phyloP scores from a whole-genome alignment of 1,139 yeast genomes.

The Lizanozyma gosingica region DNA sequence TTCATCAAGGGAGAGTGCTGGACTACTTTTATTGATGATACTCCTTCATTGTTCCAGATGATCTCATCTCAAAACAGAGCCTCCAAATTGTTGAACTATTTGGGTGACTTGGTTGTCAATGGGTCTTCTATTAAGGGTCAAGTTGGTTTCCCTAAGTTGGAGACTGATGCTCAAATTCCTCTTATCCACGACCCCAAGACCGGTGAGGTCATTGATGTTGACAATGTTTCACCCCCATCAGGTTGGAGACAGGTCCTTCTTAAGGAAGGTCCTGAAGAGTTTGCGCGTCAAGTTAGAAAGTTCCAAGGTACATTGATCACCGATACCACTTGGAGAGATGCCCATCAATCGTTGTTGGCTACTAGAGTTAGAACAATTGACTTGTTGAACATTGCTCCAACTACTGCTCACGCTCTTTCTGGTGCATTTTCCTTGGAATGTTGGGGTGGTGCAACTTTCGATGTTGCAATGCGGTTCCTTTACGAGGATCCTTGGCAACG shows the following conservation, averaged over 20 bases:
- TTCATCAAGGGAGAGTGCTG: constrained; percentile 85
- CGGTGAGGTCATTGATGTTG: constrained; percentile 51
- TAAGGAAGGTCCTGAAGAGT: constrained; percentile 78
- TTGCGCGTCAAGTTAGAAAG: constrained; percentile 78
- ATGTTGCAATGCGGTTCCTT: constrained; percentile 95
- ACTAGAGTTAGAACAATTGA: constrained; percentile 96
- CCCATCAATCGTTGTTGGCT: constrained; percentile 96
- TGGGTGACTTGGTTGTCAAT: constrained; percentile 89
- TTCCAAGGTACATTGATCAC: constrained; percentile 84
- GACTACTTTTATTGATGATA: constrained; percentile 98
- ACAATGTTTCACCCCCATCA: constrained; percentile 45
- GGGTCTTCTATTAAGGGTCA: constrained; percentile 96
- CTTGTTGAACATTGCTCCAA: constrained; percentile 81
- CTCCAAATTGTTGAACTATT: constrained; percentile 77
- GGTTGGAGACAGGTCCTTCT: constrained; percentile 92
- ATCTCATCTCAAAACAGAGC: constrained; percentile 95
- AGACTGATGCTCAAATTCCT: constrained; percentile 70
- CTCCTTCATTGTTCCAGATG: constrained; percentile 94
- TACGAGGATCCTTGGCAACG: constrained; percentile 99
- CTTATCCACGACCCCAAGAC: constrained; percentile 50
- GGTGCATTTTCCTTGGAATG: constrained; percentile 96
- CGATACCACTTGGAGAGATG: constrained; percentile 99
- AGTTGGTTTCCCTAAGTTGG: constrained; percentile 80
- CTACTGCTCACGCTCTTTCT: constrained; percentile 83
- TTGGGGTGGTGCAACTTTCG: constrained; percentile 99